Base-by-base conservation (phyloP, 352 stramenopile genomes). In the Discostella stelligera region DNA sequence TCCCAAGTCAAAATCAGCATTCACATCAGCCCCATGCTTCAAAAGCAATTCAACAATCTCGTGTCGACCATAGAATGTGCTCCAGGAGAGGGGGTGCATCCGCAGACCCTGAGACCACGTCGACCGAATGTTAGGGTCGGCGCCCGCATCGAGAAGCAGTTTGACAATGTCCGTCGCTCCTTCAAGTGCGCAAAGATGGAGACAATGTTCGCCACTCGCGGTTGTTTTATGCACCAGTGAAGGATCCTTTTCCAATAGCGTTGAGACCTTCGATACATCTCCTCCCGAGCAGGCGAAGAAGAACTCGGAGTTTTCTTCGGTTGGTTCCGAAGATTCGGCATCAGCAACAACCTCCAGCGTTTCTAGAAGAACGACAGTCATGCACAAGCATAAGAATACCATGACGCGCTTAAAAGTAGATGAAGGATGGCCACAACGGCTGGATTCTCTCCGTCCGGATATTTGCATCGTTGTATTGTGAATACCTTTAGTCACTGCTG, bases 21-120 rank as follows among this genome's bases (percentile, higher is more conserved):
- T 91, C 2, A 85, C 55, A 74, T 91, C 74, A 0, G 88, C 88
- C 10, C 88, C 88, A 79, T 84, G 13, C 63, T 89, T 53, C 16
- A 93, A 68, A 44, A 93, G 70, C 18, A 93, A 37, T 46, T 74
- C 53, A 23, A 89, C 77, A 66, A 87, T 91, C 0, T 89, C 79
- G 14, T 84, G 41, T 70, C 90, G 74, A 10, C 85, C 85, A 54
- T 83, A 88, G 62, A 88, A 92, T 11, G 85, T 79, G 66, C 84
- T 85, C 89, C 89, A 94, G 61, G 65, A 84, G 2, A 94, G 52
- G 0, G 89, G 86, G 70, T 90, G 81, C 89, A 94, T 94, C n/a
- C 85, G 66, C 20, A 92, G 54, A 53, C 83, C 89, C 25, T 89
- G 18, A 23, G 72, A 62, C 53, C 70, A 85, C 8, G 70, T 89